Evolutionary conservation across 2,329 filamentous ascomycete genomes (phyloP), one percentile per base, ranked within the genome.

Genomic region (Penicillium sp.): DNA sequence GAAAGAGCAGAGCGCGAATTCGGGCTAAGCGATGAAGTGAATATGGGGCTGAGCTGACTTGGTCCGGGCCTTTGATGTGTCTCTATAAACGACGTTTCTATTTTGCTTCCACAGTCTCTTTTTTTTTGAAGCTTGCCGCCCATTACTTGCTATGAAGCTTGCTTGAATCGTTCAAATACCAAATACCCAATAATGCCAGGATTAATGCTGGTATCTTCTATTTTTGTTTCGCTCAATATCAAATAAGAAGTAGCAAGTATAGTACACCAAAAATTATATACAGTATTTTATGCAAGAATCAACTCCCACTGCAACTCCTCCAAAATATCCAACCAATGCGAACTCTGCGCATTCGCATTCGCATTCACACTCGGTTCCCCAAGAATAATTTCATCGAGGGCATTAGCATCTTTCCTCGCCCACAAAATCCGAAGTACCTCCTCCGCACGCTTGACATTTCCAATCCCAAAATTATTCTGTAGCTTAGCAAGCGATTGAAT

Each of bases 1-100:
- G 76, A 79, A 52, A 72, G 80, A 54, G 81, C 73, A 22, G 74
- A 71, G 71, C 76, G 64, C 64, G 87, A 78, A 64, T 92, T 91
- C 87, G 90, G 90, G 0, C 83, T 96, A 49, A 90, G 90, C 1
- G 92, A 96, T 71, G 91, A 96, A 69, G 86, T 89, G 24, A 82
- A 88, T 67, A 95, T 96, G 89, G 89, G 87, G 31, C 77, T 96
- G 64, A 91, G 93, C 73, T 93, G 71, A 79, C 31, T 46, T 29
- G 4, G 21, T 33, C 26, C 21, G 10, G 26, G 6, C 29, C 31
- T 19, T 27, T 24, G 35, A 42, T 42, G 39, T 42, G 39, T 42
- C 39, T 42, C 11, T 14, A 21, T 22, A 22, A 42, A 42, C 5
- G 39, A 22, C 19, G n/a, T 42, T 42, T 22, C 19, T 3, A 11